Evolutionary conservation across 2,329 filamentous ascomycete species (phyloP), one percentile per base, ranked within the genome.

Genomic region (Fusarium redolens): DNA sequence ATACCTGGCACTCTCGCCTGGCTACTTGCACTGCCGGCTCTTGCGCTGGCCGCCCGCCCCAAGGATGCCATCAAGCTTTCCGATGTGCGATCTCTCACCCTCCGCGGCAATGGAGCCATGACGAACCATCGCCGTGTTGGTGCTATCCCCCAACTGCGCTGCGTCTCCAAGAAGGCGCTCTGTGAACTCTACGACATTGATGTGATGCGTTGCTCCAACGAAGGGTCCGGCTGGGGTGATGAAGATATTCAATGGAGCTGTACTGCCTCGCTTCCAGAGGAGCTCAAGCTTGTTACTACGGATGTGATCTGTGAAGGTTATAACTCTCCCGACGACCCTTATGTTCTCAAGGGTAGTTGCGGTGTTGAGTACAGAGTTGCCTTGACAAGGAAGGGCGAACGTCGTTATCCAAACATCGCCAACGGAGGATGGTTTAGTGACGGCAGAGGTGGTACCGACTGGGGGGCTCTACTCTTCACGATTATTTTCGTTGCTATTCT

Each of bases 261-360:
- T 83, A 90, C 90, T 9, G 89, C 90, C 0, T 81, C 83, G 4
- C 81, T 92, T 20, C 90, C 91, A 1, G 83, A 86, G 28, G 88
- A 91, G 77, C 86, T 92, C 71, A 89, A 88, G 82, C 89, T 98
- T 33, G 95, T 94, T 64, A 88, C 89, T 69, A 98, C 96, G 15
- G 95, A 98, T 70, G 96, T 98, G 61, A 86, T 95, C 15, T 99
- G 96, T 82, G 96, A 99, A 79, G 96, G 96, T 15, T 98, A 97
- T 83, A 85, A 89, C 65, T 86, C 85, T 18, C 83, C 92, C 1
- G 90, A 96, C 51, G 96, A 98, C 80, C 90, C 90, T 0, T 97
- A 94, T 81, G 89, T 98, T n/a, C 84, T 98, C 60, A 95, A 93
- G 78, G 96, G 96, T 28, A 96, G 93, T 81, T 98, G 96, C 82